Evolutionary conservation across 1,284 basidiomycete species (phyloP).

Genomic region (Ceratobasidium sp.): DNA sequence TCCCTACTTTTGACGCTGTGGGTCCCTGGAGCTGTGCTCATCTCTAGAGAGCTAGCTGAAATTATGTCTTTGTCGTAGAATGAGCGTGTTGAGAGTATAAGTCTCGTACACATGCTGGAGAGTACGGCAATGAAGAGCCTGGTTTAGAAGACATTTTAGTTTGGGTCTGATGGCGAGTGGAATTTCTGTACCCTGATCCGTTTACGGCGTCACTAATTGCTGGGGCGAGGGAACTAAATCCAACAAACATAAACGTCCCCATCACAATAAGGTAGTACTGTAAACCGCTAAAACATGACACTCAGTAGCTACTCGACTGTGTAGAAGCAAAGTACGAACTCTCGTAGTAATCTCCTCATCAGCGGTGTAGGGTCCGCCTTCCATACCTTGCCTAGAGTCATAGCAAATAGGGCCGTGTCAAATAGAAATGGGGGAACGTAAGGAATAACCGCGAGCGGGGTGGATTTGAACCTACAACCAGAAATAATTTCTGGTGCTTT

Average conservation of each 20-base stretch:
- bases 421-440: conserved; percentile 30
- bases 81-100: conserved; percentile 17
- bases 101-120: conserved; percentile 28
- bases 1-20: neutral
- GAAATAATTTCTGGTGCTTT: conserved; percentile 12
- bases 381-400: conserved; percentile 19
- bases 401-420: conserved; percentile 1
- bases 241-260: conserved; percentile 26
- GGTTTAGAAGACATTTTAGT: neutral
- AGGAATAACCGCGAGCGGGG: conserved; percentile 12
- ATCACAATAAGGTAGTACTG: conserved; percentile 15
- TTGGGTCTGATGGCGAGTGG: neutral
- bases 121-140: conserved; percentile 18
- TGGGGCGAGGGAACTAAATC: conserved; percentile 12
- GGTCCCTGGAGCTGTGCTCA: neutral
- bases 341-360: conserved; percentile 1
- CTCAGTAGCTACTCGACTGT: neutral
- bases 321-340: neutral
- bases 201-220: conserved; percentile 2
- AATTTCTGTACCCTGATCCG: neutral
- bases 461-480: conserved; percentile 7
- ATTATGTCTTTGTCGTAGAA: conserved; percentile 1
- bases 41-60: conserved; percentile 11
- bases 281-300: conserved; percentile 1
- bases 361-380: neutral